Evolutionary conservation across 129 eudicot species (phyloP), one percentile per base, ranked within the genome.

Genomic region (Flaveria robusta): DNA sequence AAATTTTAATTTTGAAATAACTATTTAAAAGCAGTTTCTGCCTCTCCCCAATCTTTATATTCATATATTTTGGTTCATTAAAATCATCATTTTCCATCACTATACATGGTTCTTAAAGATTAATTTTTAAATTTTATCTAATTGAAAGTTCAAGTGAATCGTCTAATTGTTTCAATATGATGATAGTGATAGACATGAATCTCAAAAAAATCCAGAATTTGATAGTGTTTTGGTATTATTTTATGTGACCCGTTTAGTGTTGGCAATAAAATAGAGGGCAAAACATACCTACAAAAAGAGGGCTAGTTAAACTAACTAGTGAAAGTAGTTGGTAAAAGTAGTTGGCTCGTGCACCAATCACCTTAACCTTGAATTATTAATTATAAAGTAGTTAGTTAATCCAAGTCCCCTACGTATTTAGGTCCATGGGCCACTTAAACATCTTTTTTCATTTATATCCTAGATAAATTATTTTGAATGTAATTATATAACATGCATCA

Each of bases 321-420:
- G 26, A 71, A 34, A 34, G 39, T 34, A 34, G 39, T 34, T 34
- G 39, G 39, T 34, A 7, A 34, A 29, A 23, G 50, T 55, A 6
- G 77, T 55, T 72, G 77, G 52, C 13, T 72, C 9, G 29, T 55
- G 15, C 22, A 72, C 51, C 66, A 19, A 72, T 72, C 76, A 12
- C 46, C 5, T 7, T n/a, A 19, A 51, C 9, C 37, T 16, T 16
- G 1, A 11, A 16, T 16, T 29, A 31, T 15, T 13, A 63, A 29
- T 15, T 63, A 63, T 63, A 16, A 65, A 34, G 70, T 64, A 64
- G 45, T 31, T 65, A 65, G 3, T 31, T 65, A 39, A 50, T 37
- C 18, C 11, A 37, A 66, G 51, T 39, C 15, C 19, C 47, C 70
- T 65, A 71, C 43, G 24, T 43, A 45, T 43, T 31, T 14, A 12